phyloP scores from a whole-genome alignment of 352 stramenopile genomes.

The Pythium scleroteichum region DNA sequence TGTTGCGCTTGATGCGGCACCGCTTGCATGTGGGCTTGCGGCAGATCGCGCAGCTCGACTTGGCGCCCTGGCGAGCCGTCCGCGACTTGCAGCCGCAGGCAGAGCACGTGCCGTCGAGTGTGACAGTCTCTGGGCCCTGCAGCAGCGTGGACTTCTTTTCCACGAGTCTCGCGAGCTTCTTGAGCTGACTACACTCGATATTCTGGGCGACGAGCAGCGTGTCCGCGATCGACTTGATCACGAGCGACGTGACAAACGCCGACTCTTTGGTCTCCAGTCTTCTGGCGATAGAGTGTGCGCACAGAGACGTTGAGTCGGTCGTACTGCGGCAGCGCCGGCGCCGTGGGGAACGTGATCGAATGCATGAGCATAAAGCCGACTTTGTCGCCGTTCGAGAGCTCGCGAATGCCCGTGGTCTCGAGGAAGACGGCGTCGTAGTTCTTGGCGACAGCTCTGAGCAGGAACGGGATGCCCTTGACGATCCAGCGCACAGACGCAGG shows the following conservation, averaged over 20 bases:
- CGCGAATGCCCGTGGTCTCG: constrained; percentile 48
- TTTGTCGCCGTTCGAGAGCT: constrained; percentile 39
- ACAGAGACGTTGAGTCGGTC: constrained; percentile 52
- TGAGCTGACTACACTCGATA: constrained; percentile 51
- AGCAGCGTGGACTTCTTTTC: not conserved
- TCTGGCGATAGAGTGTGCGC: constrained; percentile 46
- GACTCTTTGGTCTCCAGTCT: not conserved
- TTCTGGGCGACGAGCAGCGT: constrained; percentile 33
- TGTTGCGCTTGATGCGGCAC: constrained; percentile 6
- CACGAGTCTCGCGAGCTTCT: constrained; percentile 54
- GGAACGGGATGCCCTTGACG: constrained; percentile 45
- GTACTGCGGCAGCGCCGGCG: constrained; percentile 34
- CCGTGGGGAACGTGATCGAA: constrained; percentile 54
- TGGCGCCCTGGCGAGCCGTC: constrained; percentile 3
- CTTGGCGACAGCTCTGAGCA: constrained; percentile 37
- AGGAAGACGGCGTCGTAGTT: constrained; percentile 58
- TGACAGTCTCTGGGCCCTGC: no score
- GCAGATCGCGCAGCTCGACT: constrained; percentile 13
- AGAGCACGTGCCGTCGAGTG: not conserved
- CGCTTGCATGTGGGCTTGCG: constrained; percentile 7
- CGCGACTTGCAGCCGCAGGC: constrained; percentile 8
- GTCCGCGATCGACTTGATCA: constrained; percentile 42
- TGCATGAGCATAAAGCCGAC: constrained; percentile 60
- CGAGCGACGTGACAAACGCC: constrained; percentile 30
- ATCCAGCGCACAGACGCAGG: constrained; percentile 63